These are phyloP conservation scores for Fomitopsis serialis DNA, from an alignment of 768 basidiomycete genomes.

Conservation along the genomic window DNA sequence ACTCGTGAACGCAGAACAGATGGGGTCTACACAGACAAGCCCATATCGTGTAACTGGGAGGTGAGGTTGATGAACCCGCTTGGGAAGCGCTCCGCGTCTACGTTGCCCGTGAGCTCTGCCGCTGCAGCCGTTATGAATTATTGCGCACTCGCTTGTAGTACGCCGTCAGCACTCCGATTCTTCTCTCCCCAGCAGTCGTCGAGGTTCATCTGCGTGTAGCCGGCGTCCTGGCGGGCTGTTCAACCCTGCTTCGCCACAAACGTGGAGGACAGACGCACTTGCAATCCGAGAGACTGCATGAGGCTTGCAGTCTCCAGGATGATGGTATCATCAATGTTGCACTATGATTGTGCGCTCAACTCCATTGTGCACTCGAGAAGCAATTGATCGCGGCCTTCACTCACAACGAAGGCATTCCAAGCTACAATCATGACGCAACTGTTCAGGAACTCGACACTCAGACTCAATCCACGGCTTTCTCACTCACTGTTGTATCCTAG, in stretches of 20 bases:
- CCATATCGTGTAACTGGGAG: slow-evolving; percentile 47
- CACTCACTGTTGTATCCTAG: slow-evolving; percentile 61
- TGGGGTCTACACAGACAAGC: slow-evolving; percentile 40
- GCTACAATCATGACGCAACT: slow-evolving; percentile 30
- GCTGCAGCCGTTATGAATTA: not conserved
- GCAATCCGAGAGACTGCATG: slow-evolving; percentile 49
- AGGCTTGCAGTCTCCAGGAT: slow-evolving; percentile 44
- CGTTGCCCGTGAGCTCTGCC: not conserved
- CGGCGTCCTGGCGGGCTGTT: slow-evolving; percentile 37
- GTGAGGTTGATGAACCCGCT: slow-evolving; percentile 55
- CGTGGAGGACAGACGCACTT: slow-evolving; percentile 18
- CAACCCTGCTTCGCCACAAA: not conserved
- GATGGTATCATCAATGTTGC: slow-evolving; percentile 51
- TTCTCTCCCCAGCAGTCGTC: slow-evolving; percentile 66
- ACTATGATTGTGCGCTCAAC: slow-evolving; percentile 29
- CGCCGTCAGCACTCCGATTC: slow-evolving; percentile 41
- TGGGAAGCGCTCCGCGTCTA: slow-evolving; percentile 48
- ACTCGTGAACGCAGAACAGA: not conserved
- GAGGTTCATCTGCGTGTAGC: slow-evolving; percentile 54
- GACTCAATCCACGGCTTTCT: not conserved
- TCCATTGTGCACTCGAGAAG: no score
- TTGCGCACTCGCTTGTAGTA: slow-evolving; percentile 47
- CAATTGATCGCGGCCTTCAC: slow-evolving; percentile 10
- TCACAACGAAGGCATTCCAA: slow-evolving; percentile 66
- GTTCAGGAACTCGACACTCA: no score